Evolutionary conservation across 176 grass and related monocot genomes (phyloP).

Genomic region (Luzula sylvatica): DNA sequence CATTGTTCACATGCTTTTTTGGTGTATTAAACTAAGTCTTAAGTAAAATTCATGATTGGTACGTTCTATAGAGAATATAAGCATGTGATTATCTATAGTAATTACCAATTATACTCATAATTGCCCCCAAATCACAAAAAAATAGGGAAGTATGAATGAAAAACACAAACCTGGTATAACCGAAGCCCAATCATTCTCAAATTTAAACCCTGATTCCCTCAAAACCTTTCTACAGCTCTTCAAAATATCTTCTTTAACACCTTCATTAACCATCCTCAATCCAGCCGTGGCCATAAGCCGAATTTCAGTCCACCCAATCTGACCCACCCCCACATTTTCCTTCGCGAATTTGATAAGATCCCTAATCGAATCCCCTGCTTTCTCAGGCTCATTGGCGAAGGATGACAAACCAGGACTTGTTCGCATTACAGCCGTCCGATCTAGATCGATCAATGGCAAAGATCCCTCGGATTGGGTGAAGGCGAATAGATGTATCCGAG

Average conservation of each 20-base stretch:
- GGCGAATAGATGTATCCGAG: constrained; percentile 68
- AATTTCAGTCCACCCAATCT: constrained; percentile 35
- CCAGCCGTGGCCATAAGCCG: constrained; percentile 85
- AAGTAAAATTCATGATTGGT: too few species aligned
- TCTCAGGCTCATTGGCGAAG: constrained; percentile 30
- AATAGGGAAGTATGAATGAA: neutral
- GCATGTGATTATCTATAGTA: neutral
- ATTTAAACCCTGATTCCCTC: constrained; percentile 46
- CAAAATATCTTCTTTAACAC: constrained; percentile 43
- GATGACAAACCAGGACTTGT: constrained; percentile 65
- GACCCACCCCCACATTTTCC: constrained; percentile 25
- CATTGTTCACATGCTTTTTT: too few species aligned
- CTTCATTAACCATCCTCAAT: constrained; percentile 41
- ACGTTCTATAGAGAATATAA: too few species aligned
- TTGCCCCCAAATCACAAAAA: neutral
- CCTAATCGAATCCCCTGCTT: constrained; percentile 39
- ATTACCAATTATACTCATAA: neutral
- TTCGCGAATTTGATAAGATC: constrained; percentile 49
- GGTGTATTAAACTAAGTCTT: too few species aligned
- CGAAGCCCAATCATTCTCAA: constrained; percentile 64
- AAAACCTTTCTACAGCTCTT: constrained; percentile 55
- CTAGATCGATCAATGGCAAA: constrained; percentile 44
- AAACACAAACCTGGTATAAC: constrained; percentile 57
- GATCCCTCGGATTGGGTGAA: constrained; percentile 19
- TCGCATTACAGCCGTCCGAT: constrained; percentile 53